Evolutionary conservation across 2,329 filamentous ascomycete genomes (phyloP).

Genomic region (Penicillium griseofulvum): DNA sequence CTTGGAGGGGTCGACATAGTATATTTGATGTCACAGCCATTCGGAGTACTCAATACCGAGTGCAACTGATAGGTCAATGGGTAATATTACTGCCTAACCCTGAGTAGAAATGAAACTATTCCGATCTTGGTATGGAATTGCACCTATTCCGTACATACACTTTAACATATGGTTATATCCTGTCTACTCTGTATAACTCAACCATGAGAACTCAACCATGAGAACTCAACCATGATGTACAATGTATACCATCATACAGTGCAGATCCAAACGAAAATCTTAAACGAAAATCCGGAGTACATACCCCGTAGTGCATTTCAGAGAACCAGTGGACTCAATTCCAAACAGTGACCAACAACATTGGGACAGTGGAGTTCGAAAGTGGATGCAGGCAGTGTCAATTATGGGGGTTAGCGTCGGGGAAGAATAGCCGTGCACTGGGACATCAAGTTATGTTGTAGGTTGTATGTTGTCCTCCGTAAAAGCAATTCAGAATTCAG

Average conservation of each 20-base stretch:
- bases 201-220: too few species aligned
- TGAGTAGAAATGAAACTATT: background rate
- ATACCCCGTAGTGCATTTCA: background rate
- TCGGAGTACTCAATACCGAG: background rate
- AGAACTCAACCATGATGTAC: too few species aligned
- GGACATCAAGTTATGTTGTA: background rate
- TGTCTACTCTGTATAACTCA: too few species aligned
- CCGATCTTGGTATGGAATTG: background rate
- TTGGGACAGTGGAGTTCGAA: background rate
- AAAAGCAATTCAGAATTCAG: too few species aligned
- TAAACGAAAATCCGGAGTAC: slow-evolving; percentile 1
- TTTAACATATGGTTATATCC: too few species aligned
- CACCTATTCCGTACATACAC: too few species aligned
- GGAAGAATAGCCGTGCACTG: background rate
- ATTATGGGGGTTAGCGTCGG: slow-evolving; percentile 2
- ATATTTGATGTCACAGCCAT: background rate
- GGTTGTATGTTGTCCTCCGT: too few species aligned
- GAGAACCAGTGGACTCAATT: background rate
- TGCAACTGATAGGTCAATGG: background rate
- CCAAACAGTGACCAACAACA: background rate
- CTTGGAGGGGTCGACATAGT: too few species aligned
- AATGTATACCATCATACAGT: background rate
- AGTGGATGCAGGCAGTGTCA: slow-evolving; percentile 1
- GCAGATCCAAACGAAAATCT: slow-evolving; percentile 2
- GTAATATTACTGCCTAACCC: background rate